Conservation (phyloP, 1,139 yeast genomes). For the Candida mesenterica region DNA sequence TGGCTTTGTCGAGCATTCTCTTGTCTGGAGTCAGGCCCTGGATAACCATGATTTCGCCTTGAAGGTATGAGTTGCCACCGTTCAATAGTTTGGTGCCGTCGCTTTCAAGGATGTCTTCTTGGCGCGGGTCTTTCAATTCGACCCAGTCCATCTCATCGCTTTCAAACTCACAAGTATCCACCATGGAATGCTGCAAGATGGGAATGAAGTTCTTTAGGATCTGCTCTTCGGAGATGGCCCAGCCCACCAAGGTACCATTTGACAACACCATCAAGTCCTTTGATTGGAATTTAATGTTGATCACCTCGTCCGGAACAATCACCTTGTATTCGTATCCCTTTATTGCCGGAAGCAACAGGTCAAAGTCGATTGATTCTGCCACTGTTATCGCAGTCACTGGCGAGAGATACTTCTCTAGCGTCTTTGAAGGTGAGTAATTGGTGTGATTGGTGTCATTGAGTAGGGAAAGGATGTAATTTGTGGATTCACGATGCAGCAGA, state of each 20-base stretch:
- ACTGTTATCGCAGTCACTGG: conserved; percentile 61
- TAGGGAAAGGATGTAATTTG: conserved; percentile 26
- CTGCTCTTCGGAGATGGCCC: conserved; percentile 67
- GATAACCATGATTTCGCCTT: conserved; percentile 69
- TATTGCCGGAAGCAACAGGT: conserved; percentile 33
- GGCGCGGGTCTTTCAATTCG: conserved; percentile 28
- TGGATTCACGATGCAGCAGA: conserved; percentile 21
- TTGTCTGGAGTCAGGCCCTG: conserved; percentile 48
- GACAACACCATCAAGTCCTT: conserved; percentile 28
- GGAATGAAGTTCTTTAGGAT: conserved; percentile 52
- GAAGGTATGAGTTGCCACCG: conserved; percentile 43
- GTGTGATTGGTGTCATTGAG: conserved; percentile 24
- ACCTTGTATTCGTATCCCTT: conserved; percentile 35
- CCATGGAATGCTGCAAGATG: conserved; percentile 30
- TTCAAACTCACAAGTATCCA: conserved; percentile 53
- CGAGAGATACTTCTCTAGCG: conserved; percentile 27
- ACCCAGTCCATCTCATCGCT: conserved; percentile 86
- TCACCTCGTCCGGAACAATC: conserved; percentile 72
- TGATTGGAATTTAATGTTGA: conserved; percentile 33
- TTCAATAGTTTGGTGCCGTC: conserved; percentile 19
- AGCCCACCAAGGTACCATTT: conserved; percentile 49
- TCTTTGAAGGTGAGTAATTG: conserved; percentile 18
- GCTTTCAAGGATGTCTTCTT: neutral
- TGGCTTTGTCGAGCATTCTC: conserved; percentile 72
- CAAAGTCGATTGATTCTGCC: conserved; percentile 66